These are phyloP conservation scores for Solanum habrochaites DNA, from an alignment of 257 asterid species.

Conservation along the genomic window DNA sequence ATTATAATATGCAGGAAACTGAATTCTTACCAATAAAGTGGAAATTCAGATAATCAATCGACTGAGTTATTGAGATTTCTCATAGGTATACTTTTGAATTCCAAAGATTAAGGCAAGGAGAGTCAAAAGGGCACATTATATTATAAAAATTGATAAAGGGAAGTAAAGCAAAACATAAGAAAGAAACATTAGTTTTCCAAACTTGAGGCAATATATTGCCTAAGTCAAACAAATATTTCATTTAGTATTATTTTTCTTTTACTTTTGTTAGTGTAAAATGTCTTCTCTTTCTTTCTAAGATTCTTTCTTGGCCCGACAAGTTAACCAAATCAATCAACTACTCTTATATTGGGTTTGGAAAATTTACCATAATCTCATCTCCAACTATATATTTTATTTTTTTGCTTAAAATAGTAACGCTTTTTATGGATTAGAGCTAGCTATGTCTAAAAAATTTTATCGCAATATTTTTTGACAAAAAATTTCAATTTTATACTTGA, in stretches of 20 bases:
- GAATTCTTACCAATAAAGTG: background rate
- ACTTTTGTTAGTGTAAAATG: background rate
- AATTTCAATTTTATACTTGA: background rate
- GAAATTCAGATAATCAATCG: too few relatives aligned
- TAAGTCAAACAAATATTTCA: slow-evolving; percentile 13
- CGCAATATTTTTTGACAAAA: too few relatives aligned
- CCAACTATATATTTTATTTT: background rate
- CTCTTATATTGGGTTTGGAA: background rate
- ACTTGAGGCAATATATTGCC: background rate
- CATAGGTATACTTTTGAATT: background rate
- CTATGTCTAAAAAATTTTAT: background rate
- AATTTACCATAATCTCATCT: background rate
- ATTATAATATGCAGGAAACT: too few relatives aligned
- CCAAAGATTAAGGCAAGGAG: background rate
- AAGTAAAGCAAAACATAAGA: background rate
- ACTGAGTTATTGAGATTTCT: too few relatives aligned
- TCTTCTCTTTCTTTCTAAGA: background rate
- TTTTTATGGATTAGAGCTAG: too few relatives aligned
- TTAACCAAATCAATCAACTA: background rate
- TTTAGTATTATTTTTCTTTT: background rate
- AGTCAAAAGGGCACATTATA: background rate
- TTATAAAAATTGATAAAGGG: background rate
- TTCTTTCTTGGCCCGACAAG: background rate
- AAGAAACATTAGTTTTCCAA: background rate
- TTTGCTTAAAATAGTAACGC: background rate